phyloP scores from a whole-genome alignment of 768 basidiomycete species.

The Coprinopsis marcescibilis region DNA sequence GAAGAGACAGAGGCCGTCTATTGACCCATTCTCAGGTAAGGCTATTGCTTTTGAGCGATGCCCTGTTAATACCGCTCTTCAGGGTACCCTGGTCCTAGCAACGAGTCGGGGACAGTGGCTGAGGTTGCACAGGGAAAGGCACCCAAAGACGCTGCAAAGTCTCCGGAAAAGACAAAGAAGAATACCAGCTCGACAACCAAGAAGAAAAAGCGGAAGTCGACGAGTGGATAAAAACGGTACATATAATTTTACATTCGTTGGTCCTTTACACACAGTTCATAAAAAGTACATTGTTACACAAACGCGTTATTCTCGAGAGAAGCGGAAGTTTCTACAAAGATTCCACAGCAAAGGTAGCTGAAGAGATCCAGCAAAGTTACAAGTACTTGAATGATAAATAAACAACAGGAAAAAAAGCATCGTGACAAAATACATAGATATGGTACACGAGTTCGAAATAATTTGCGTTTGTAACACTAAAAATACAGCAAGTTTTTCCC shows the following conservation, averaged over 20 bases:
- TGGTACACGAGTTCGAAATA: too few species aligned
- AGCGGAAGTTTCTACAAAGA: background rate
- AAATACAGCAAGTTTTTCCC: too few species aligned
- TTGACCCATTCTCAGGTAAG: slow-evolving; percentile 68
- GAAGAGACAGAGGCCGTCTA: slow-evolving; percentile 19
- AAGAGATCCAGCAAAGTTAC: background rate
- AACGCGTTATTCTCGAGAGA: background rate
- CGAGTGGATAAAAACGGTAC: background rate
- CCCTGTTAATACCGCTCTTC: background rate
- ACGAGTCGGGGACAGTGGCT: too few species aligned
- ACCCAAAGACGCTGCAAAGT: background rate
- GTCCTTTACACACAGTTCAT: background rate
- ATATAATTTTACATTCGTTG: background rate
- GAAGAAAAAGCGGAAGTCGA: background rate
- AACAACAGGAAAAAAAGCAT: slow-evolving; percentile 4
- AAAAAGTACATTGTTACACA: slow-evolving; percentile 1
- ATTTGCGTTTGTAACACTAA: too few species aligned
- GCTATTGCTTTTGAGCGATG: too few species aligned
- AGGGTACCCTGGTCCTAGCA: slow-evolving; percentile 28
- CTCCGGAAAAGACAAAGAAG: background rate
- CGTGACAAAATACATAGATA: background rate
- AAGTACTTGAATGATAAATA: background rate
- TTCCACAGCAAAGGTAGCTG: background rate
- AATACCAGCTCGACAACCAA: background rate
- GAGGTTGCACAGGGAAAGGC: too few species aligned